Evolutionary conservation across 2,329 filamentous ascomycete species (phyloP).

Genomic region (Hypomyces perniciosus): DNA sequence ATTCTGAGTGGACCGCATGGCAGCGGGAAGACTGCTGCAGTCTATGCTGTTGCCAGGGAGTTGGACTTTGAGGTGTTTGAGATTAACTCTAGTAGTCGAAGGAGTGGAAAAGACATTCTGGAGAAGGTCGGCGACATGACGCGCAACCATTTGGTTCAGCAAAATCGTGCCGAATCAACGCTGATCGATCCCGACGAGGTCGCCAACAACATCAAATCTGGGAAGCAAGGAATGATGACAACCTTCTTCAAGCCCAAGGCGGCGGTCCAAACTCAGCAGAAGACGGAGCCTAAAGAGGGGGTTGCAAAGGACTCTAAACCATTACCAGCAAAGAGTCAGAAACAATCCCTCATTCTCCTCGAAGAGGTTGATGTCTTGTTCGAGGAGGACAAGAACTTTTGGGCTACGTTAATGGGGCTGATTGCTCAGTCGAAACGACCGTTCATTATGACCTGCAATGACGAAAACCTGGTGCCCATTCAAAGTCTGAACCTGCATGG

Average conservation of each 20-base stretch:
- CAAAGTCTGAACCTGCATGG: slow-evolving; percentile 73
- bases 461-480: slow-evolving; percentile 75
- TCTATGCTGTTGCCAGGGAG: slow-evolving; percentile 88
- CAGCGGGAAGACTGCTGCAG: slow-evolving; percentile 86
- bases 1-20: slow-evolving; percentile 84
- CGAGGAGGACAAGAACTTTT: slow-evolving; percentile 94
- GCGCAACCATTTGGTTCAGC: slow-evolving; percentile 78
- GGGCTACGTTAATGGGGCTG: slow-evolving; percentile 72
- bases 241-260: slow-evolving; percentile 67
- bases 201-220: slow-evolving; percentile 53
- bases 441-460: slow-evolving; percentile 91
- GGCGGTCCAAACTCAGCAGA: slow-evolving; percentile 19
- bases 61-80: slow-evolving; percentile 92
- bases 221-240: slow-evolving; percentile 72
- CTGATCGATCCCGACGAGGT: slow-evolving; percentile 24
- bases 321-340: slow-evolving; percentile 52
- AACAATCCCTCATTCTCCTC: slow-evolving; percentile 88
- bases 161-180: slow-evolving; percentile 32
- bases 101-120: slow-evolving; percentile 82
- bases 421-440: slow-evolving; percentile 83
- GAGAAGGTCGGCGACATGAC: slow-evolving; percentile 97
- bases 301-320: slow-evolving; percentile 26
- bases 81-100: slow-evolving; percentile 75
- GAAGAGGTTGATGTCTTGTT: slow-evolving; percentile 94
- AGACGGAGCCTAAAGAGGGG: slow-evolving; percentile 17